Percentiles rank a stretch among this genome's conserved stretches.
These are phyloP conservation scores for Trichoderma gracile DNA, from an alignment of 2,329 filamentous ascomycete species.

Conservation along the genomic window DNA sequence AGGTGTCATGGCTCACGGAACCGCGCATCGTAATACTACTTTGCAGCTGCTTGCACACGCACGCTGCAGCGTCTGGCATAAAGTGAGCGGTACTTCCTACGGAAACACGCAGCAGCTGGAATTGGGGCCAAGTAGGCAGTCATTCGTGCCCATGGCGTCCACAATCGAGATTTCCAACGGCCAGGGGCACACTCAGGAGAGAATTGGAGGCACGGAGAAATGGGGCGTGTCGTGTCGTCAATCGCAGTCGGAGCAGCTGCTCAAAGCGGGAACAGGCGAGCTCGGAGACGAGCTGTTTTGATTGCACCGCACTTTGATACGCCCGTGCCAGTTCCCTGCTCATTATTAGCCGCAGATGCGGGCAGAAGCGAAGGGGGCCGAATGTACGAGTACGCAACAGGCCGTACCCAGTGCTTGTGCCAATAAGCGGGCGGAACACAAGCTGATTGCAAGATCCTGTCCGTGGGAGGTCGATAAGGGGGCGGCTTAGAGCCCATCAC, in stretches of 20 bases:
- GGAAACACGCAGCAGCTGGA: not conserved
- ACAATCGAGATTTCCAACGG: conserved; percentile 19
- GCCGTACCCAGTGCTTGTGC: conserved; percentile 5
- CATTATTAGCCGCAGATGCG: conserved; percentile 24
- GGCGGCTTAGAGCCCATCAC: not conserved
- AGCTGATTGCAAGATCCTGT: not conserved
- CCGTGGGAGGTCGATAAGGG: not conserved
- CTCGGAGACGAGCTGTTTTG: conserved; percentile 9
- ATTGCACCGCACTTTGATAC: conserved; percentile 22
- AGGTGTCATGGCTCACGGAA: not conserved
- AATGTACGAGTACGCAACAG: not conserved
- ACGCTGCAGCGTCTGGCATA: not conserved
- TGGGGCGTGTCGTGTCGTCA: conserved; percentile 22
- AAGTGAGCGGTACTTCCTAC: not conserved
- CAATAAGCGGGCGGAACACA: conserved; percentile 21
- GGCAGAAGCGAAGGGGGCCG: conserved; percentile 23
- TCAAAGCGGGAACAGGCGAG: conserved; percentile 25
- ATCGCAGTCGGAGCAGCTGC: conserved; percentile 24
- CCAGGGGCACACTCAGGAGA: conserved; percentile 18
- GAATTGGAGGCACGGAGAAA: conserved; percentile 17
- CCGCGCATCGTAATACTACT: not conserved
- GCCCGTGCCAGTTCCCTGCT: conserved; percentile 21
- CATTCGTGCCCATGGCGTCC: conserved; percentile 2
- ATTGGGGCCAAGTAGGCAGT: too few species aligned
- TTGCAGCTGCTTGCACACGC: not conserved